phyloP scores from a whole-genome alignment of 2,329 filamentous ascomycete species.

The Knufia petricola region DNA sequence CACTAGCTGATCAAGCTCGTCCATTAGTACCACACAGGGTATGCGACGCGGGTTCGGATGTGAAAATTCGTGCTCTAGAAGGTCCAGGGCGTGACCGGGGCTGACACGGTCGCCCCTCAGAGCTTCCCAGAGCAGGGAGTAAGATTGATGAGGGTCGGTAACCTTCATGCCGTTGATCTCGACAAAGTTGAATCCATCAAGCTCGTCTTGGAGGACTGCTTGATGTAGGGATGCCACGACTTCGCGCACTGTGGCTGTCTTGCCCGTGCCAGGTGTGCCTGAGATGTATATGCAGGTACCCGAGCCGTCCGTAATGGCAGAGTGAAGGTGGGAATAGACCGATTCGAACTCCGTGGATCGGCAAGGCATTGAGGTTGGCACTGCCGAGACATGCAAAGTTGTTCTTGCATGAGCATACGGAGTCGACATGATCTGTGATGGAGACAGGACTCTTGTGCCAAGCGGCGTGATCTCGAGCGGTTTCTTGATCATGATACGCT shows the following conservation, averaged over 20 bases:
- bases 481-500: constrained; percentile 67
- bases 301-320: constrained; percentile 84
- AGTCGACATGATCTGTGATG: constrained; percentile 59
- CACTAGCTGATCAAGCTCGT: constrained; percentile 93
- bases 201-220: constrained; percentile 77
- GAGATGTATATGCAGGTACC: constrained; percentile 98
- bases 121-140: constrained; percentile 90
- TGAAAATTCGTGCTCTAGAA: constrained; percentile 85
- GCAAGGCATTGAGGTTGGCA: constrained; percentile 80
- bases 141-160: constrained; percentile 93
- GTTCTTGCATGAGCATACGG: constrained; percentile 87
- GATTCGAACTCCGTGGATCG: constrained; percentile 83
- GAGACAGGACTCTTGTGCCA: constrained; percentile 75
- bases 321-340: constrained; percentile 88
- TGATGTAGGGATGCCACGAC: constrained; percentile 82
- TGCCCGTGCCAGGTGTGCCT: constrained; percentile 94
- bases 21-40: constrained; percentile 95
- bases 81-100: constrained; percentile 79
- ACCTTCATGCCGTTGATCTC: constrained; percentile 99
- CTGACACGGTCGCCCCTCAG: constrained; percentile 87
- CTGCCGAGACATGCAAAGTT: constrained; percentile 84
- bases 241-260: constrained; percentile 93
- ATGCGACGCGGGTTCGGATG: constrained; percentile 80
- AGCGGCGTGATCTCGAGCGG: constrained; percentile 90
- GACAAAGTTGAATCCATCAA: constrained; percentile 98